Conservation (phyloP, 305 asterid genomes). For the Fraxinus sp. region DNA sequence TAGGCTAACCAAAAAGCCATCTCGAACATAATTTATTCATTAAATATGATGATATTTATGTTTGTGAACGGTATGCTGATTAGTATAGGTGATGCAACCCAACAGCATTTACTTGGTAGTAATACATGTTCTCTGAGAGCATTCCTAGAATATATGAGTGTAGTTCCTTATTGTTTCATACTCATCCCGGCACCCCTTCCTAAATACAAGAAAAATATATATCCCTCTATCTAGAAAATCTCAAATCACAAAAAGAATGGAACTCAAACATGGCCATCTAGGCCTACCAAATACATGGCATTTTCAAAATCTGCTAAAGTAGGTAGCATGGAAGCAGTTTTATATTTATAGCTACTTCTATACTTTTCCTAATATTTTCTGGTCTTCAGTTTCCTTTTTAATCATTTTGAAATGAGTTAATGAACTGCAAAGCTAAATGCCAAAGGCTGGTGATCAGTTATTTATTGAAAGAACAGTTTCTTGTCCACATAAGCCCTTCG, state of each 20-base stretch:
- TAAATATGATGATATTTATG: not conserved
- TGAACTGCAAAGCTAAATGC: not conserved
- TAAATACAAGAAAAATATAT: not conserved
- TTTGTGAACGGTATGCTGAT: not conserved
- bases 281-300: not conserved
- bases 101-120: not conserved
- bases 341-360: not conserved
- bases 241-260: not conserved
- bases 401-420: not conserved
- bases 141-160: not conserved
- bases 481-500: not conserved
- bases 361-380: not conserved
- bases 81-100: not conserved
- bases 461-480: not conserved
- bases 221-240: not conserved
- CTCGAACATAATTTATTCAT: not conserved
- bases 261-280: not conserved
- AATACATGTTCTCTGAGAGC: not conserved
- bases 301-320: not conserved
- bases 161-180: not conserved
- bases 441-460: not conserved
- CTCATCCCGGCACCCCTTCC: not conserved
- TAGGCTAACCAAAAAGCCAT: not conserved
- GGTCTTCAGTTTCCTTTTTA: not conserved
- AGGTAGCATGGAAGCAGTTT: not conserved